Evolutionary conservation across 768 basidiomycete species (phyloP), one percentile per base, ranked within the genome.

Genomic region (Hysterangium stoloniferum): DNA sequence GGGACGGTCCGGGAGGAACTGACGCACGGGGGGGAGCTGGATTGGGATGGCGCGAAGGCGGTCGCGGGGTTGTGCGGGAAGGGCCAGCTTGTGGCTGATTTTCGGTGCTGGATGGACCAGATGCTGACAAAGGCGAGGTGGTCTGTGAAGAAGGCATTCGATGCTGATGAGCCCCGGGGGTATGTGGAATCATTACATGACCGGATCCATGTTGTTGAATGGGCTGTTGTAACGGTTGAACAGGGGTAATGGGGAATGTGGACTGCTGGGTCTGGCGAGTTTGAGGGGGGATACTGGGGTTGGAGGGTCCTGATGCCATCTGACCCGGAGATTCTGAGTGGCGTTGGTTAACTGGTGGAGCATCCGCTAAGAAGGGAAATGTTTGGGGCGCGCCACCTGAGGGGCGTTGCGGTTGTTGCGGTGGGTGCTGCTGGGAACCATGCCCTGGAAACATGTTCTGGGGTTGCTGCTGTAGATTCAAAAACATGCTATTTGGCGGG

Each of bases 361-460:
- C 13, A 15, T 33, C 44, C 15, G 44, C 28, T 19, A 45, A 45
- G 13, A 45, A 31, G 19, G 44, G 44, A n/a, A 42, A 42, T 2
- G 41, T 8, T 15, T 19, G 44, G 29, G n/a, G n/a, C n/a, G 19
- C 31, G 44, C 44, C 22, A n/a, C 44, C 41, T 2, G 44, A 22
- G 28, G 44, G 9, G 28, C 28, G 67, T 42, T 62, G 71, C 46
- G 62, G 61, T 55, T 68, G 71, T n/a, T 65, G 52, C 13, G 67
- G 59, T 13, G 58, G 42, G 24, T 52, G 52, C 3, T 49, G 56
- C 62, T 19, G 64, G 55, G 24, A 31, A 27, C 40, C 43, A 13
- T 25, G 27, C 2, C 24, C 31, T 11, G 25, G 28, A 32, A 28
- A 28, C 29, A 41, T 45, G 35, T 45, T 48, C 24, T 35, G 47